Conservation (phyloP, 495 filamentous ascomycete genomes). For the Saxispiralis lemnorum region DNA sequence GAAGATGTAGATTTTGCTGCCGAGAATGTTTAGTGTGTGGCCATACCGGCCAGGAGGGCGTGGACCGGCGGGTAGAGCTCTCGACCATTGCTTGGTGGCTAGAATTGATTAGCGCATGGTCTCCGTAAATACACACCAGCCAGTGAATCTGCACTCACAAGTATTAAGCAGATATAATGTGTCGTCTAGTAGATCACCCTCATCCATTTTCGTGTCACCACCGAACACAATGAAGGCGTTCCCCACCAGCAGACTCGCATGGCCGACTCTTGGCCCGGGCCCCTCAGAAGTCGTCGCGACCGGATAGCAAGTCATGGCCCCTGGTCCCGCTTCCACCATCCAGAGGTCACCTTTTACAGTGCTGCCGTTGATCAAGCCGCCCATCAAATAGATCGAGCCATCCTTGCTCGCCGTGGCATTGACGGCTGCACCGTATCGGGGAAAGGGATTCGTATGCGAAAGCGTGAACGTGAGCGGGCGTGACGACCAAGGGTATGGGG, state of each 20-base stretch:
- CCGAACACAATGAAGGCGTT: constrained; percentile 99
- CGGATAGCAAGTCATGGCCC: constrained; percentile 70
- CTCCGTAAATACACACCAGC: no score
- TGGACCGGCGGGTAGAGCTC: constrained; percentile 66
- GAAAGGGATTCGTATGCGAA: constrained; percentile 73
- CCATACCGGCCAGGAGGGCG: constrained; percentile 85
- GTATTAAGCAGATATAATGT: constrained; percentile 95
- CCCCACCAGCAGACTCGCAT: constrained; percentile 83
- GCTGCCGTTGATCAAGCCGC: constrained; percentile 79
- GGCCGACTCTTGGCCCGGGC: constrained; percentile 86
- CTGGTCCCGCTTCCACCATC: constrained; percentile 76
- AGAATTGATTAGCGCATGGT: background rate
- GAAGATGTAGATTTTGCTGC: constrained; percentile 92
- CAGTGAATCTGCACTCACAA: no score
- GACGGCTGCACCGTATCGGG: constrained; percentile 90
- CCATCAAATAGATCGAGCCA: constrained; percentile 95
- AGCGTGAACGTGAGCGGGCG: constrained; percentile 70
- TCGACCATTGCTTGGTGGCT: constrained; percentile 97
- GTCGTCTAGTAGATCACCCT: constrained; percentile 77
- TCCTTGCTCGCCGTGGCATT: constrained; percentile 87
- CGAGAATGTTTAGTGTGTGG: constrained; percentile 87
- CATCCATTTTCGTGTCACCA: constrained; percentile 93
- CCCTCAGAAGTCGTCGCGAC: constrained; percentile 83
- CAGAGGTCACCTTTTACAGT: constrained; percentile 94
- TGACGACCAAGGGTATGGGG: constrained; percentile 93